Evolutionary conservation across 768 basidiomycete species (phyloP).

Genomic region (Agaricus blazei): DNA sequence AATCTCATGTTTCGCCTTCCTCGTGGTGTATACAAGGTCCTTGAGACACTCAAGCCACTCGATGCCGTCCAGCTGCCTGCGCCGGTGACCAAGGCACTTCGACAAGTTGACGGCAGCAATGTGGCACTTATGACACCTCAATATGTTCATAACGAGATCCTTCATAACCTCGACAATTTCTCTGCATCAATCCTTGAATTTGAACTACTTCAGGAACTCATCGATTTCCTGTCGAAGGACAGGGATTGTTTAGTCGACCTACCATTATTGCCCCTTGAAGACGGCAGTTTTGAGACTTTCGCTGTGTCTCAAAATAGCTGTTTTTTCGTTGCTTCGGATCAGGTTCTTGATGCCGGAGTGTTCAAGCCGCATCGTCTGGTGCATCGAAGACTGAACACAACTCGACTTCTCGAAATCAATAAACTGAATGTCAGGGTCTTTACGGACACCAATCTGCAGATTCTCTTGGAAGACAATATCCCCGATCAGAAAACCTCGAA

Average conservation of each 20-base stretch:
- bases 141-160: slow-evolving; percentile 7
- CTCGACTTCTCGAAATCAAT: not conserved
- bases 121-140: not conserved
- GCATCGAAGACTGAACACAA: not conserved
- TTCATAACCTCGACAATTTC: not conserved
- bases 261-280: slow-evolving; percentile 30
- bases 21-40: not conserved
- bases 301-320: slow-evolving; percentile 12
- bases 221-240: slow-evolving; percentile 22
- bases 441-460: not conserved
- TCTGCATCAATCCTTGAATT: slow-evolving; percentile 18
- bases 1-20: not conserved
- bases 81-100: not conserved
- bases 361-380: slow-evolving; percentile 17
- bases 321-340: slow-evolving; percentile 24
- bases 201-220: slow-evolving; percentile 19
- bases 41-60: not conserved
- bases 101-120: not conserved
- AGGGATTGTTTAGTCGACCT: slow-evolving; percentile 22
- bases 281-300: slow-evolving; percentile 25
- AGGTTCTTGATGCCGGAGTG: slow-evolving; percentile 9
- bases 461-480: not conserved
- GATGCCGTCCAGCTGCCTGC: not conserved
- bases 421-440: slow-evolving; percentile 1
- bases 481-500: not conserved